Evolutionary conservation across 176 grass and related monocot genomes (phyloP).

Genomic region (Musa itinerans): DNA sequence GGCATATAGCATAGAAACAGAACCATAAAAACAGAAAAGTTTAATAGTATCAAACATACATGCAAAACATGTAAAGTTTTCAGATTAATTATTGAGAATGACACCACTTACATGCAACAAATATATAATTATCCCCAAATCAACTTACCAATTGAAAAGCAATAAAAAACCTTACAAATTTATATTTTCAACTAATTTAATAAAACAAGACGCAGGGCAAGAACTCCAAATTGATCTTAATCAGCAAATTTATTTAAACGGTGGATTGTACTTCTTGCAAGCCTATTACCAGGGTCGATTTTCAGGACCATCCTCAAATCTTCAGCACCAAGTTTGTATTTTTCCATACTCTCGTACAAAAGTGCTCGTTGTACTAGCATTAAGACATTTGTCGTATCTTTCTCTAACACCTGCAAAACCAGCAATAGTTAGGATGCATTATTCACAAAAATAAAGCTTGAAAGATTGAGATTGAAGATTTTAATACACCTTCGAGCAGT

Average conservation of each 20-base stretch:
- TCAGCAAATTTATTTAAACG: slow-evolving; percentile 93
- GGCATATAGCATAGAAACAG: background rate
- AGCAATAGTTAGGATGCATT: background rate
- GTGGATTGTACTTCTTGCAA: slow-evolving; percentile 91
- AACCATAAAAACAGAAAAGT: background rate
- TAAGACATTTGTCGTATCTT: slow-evolving; percentile 71
- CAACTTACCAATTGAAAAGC: background rate
- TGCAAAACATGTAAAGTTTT: background rate
- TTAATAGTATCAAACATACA: background rate
- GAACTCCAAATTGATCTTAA: slow-evolving; percentile 29
- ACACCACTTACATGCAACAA: background rate
- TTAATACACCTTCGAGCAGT: slow-evolving; percentile 72
- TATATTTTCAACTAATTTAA: background rate
- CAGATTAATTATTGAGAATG: background rate
- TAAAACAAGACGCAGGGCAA: background rate
- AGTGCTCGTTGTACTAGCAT: slow-evolving; percentile 85
- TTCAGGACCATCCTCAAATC: slow-evolving; percentile 97
- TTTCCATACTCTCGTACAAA: slow-evolving; percentile 90
- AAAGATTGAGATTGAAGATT: background rate
- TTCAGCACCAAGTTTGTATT: slow-evolving; percentile 88
- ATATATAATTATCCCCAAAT: background rate
- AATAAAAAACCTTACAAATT: background rate
- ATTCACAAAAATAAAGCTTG: background rate
- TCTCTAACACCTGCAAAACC: slow-evolving; percentile 55
- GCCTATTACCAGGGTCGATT: slow-evolving; percentile 80